These are phyloP conservation scores for Furculomyces boomerangus DNA, from an alignment of 371 early-diverging fungal genomes.

Conservation along the genomic window DNA sequence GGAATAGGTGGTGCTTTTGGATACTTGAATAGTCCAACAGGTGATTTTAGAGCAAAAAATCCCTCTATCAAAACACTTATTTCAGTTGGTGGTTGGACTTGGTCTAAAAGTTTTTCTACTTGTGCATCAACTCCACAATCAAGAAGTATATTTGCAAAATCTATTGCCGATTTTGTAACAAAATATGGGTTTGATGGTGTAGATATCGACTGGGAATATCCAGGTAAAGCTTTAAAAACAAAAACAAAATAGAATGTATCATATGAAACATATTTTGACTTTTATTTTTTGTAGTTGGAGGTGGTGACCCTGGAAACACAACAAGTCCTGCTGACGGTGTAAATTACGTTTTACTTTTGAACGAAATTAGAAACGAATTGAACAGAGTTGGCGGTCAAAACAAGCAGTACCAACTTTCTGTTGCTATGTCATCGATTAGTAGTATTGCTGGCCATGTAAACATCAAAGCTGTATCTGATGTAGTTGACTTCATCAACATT, in stretches of 20 bases:
- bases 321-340: slow-evolving; percentile 40
- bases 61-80: slow-evolving; percentile 46
- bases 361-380: slow-evolving; percentile 42
- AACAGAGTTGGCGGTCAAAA: slow-evolving; percentile 28
- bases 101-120: slow-evolving; percentile 62
- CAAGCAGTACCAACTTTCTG: slow-evolving; percentile 27
- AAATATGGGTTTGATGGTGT: slow-evolving; percentile 21
- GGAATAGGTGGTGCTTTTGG: slow-evolving; percentile 34
- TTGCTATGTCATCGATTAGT: slow-evolving; percentile 56
- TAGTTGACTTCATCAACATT: slow-evolving; percentile 50
- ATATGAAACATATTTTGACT: neutral
- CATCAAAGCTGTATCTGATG: slow-evolving; percentile 36
- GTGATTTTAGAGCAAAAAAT: slow-evolving; percentile 57
- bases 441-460: slow-evolving; percentile 34
- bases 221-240: slow-evolving; percentile 20
- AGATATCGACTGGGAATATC: slow-evolving; percentile 81
- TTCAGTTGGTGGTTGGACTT: slow-evolving; percentile 79
- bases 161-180: slow-evolving; percentile 10
- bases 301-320: slow-evolving; percentile 35
- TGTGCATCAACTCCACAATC: slow-evolving; percentile 28
- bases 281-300: slow-evolving; percentile 17
- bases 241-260: slow-evolving; percentile 3
- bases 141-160: slow-evolving; percentile 18
- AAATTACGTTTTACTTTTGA: slow-evolving; percentile 53
- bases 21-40: slow-evolving; percentile 52